These are phyloP conservation scores for Leccinum pellstonianum DNA, from an alignment of 768 basidiomycete species.

Conservation along the genomic window DNA sequence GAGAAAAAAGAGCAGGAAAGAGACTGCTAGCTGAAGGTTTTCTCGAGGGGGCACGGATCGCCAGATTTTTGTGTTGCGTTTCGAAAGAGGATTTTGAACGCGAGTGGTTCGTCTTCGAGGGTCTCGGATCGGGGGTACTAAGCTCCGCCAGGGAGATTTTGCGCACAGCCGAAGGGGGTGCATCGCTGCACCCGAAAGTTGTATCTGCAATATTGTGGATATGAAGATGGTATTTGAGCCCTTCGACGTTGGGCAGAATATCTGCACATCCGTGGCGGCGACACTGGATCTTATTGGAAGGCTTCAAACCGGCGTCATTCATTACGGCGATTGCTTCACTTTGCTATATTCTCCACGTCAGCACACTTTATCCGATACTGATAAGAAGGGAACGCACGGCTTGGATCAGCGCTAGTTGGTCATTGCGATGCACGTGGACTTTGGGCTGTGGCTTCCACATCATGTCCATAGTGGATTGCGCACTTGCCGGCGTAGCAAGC, in stretches of 20 bases:
- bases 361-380: neutral
- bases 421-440: conserved; percentile 36
- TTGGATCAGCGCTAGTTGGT: conserved; percentile 36
- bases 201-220: conserved; percentile 52
- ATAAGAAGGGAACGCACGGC: conserved; percentile 36
- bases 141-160: conserved; percentile 3
- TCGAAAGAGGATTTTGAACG: conserved; percentile 21
- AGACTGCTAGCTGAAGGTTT: conserved; percentile 19
- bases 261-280: conserved; percentile 46
- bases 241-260: conserved; percentile 40
- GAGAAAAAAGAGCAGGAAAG: conserved; percentile 17
- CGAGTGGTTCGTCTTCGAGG: conserved; percentile 9
- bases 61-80: neutral
- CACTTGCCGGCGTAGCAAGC: conserved; percentile 11
- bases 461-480: conserved; percentile 26
- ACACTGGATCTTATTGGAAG: conserved; percentile 39
- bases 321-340: conserved; percentile 29
- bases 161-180: neutral
- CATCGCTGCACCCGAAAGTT: neutral
- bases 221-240: conserved; percentile 53
- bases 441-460: conserved; percentile 34
- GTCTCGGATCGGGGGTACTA: neutral
- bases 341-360: conserved; percentile 19
- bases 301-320: conserved; percentile 25
- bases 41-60: conserved; percentile 5